A percentile compares a stretch with the other conserved stretches of the same genome.
phyloP scores from a whole-genome alignment of 805 yeast genomes.

The Candida railenensis region DNA sequence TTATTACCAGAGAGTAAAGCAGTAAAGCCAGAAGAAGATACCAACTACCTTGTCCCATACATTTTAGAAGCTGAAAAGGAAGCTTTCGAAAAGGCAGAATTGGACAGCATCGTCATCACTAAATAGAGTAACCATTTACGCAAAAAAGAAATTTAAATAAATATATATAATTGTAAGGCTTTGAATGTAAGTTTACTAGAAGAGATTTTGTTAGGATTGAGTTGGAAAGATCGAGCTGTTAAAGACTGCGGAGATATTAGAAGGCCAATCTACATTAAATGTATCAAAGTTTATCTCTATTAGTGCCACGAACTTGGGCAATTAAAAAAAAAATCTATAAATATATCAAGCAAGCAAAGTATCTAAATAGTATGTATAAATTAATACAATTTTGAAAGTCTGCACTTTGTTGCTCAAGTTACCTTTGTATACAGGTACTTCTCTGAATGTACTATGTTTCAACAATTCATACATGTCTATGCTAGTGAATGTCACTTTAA shows the following conservation, averaged over 20 bases:
- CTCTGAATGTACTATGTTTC: too few species aligned
- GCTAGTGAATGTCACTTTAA: too few species aligned
- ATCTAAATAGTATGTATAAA: background rate
- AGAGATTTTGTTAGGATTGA: too few species aligned
- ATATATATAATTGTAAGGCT: background rate
- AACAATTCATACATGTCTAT: too few species aligned
- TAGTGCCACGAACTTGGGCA: background rate
- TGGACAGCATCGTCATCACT: slow-evolving; percentile 67
- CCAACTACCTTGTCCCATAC: slow-evolving; percentile 82
- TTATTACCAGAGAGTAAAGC: slow-evolving; percentile 79
- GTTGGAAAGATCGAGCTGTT: too few species aligned
- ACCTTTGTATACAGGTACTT: background rate
- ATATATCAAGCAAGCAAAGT: background rate
- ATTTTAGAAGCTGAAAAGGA: slow-evolving; percentile 94
- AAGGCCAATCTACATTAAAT: background rate
- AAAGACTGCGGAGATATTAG: too few species aligned
- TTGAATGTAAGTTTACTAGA: too few species aligned
- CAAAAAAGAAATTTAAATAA: slow-evolving; percentile 20
- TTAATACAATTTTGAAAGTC: too few species aligned
- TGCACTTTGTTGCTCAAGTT: too few species aligned
- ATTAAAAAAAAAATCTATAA: slow-evolving; percentile 1
- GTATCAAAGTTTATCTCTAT: slow-evolving; percentile 1
- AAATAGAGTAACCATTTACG: slow-evolving; percentile 2
- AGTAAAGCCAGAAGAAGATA: slow-evolving; percentile 76
- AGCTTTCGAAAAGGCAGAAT: slow-evolving; percentile 79